Evolutionary conservation across 2,329 filamentous ascomycete species (phyloP), one percentile per base, ranked within the genome.

Genomic region (Aspergillus fumigatiaffinis): DNA sequence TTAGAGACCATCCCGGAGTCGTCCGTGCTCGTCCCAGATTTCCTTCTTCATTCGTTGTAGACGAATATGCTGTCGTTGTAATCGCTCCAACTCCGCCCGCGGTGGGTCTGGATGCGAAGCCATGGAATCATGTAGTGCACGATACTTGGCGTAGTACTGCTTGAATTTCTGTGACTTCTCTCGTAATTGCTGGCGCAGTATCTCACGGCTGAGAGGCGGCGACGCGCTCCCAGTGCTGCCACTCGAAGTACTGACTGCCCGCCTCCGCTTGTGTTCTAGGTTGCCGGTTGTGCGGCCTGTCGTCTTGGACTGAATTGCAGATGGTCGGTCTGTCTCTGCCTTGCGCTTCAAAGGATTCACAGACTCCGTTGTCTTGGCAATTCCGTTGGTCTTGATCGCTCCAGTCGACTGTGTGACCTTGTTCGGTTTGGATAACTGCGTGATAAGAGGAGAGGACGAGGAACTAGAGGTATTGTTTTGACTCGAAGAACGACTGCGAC

Each of bases 41-140:
- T 85, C 81, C 58, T 77, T 72, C 74, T 86, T 86, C 80, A 84
- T 82, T 62, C 77, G 76, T 64, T 81, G 77, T 50, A 85, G 69
- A 62, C 77, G 76, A 63, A 73, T 71, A 68, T 85, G 82, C 78
- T 84, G 82, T 57, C 73, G 77, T 66, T 80, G 78, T 53, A 87
- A 66, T 57, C 79, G 76, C 47, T 81, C 77, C 58, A 84, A 71
- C 63, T 86, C 81, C 23, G 77, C 72, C 51, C 74, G 76, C 8
- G 81, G 77, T 3, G 80, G 75, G 55, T 77, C 71, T 32, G 74
- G 60, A 38, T 72, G 70, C 6, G 67, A 64, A 21, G 71, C 69
- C 59, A 81, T 64, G 53, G 72, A 68, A 41, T 81, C 80, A 68
- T 87, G 83, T 63, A 86, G 68, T 64, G 78, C 71, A 63, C 79